These are phyloP conservation scores for Globisporangium mamillatum DNA, from an alignment of 352 stramenopile species.

Conservation along the genomic window DNA sequence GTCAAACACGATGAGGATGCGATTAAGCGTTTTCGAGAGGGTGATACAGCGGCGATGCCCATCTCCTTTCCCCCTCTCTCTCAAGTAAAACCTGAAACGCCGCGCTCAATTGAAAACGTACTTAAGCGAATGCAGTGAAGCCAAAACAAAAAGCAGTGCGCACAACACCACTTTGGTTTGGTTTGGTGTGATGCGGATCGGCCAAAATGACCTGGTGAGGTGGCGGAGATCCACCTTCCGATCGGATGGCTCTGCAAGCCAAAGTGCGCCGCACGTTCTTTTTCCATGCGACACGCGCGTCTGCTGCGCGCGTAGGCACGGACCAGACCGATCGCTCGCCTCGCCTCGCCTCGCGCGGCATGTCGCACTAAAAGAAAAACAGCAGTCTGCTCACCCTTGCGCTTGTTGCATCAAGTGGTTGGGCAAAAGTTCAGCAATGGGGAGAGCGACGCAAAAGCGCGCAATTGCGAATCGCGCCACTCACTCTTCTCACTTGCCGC, in stretches of 20 bases:
- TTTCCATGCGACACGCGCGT: conserved; percentile 2
- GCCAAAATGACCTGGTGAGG: not conserved
- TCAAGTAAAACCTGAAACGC: not conserved
- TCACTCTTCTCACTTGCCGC: not conserved
- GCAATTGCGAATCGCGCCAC: conserved; percentile 1
- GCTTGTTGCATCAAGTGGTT: too few relatives aligned
- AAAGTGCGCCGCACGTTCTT: conserved; percentile 9
- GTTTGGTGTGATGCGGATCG: too few relatives aligned
- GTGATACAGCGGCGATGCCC: not conserved
- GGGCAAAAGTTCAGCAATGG: not conserved
- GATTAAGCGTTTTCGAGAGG: not conserved
- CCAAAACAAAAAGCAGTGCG: not conserved
- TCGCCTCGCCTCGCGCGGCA: not conserved
- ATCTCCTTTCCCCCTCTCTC: not conserved
- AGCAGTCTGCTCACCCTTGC: too few relatives aligned
- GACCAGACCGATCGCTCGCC: not conserved
- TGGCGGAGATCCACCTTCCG: too few relatives aligned
- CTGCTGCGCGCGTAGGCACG: too few relatives aligned
- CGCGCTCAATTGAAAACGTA: not conserved
- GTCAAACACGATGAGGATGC: not conserved
- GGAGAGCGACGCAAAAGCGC: not conserved
- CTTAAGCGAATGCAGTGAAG: not conserved
- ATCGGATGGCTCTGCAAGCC: not conserved
- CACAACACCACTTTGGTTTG: not conserved
- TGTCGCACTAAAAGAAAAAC: not conserved